These are phyloP conservation scores for Didymella exigua DNA, from an alignment of 2,329 filamentous ascomycete genomes.

Conservation along the genomic window DNA sequence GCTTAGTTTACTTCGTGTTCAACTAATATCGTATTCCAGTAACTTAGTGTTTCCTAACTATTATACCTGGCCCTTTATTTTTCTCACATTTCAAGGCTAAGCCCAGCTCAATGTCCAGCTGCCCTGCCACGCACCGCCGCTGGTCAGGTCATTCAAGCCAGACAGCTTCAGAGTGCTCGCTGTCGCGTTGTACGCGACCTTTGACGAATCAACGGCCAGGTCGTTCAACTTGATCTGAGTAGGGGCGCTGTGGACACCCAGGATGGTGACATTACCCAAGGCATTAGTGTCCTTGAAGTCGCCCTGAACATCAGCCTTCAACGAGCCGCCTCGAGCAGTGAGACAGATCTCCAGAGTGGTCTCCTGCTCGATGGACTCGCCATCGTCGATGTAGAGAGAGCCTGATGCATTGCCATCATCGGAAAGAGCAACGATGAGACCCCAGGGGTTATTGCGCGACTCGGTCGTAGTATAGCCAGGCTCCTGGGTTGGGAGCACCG, in stretches of 20 bases:
- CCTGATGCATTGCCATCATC: slow-evolving; percentile 63
- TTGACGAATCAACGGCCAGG: slow-evolving; percentile 46
- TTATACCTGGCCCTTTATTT: too few relatives aligned
- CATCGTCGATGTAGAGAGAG: slow-evolving; percentile 74
- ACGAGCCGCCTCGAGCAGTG: slow-evolving; percentile 48
- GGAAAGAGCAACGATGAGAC: slow-evolving; percentile 67
- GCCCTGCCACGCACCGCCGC: slow-evolving; percentile 61
- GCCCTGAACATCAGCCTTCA: slow-evolving; percentile 59
- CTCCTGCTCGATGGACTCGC: slow-evolving; percentile 66
- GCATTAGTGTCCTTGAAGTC: slow-evolving; percentile 62
- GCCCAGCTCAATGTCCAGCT: slow-evolving; percentile 65
- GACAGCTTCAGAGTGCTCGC: slow-evolving; percentile 58
- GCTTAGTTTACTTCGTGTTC: too few relatives aligned
- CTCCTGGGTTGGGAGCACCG: slow-evolving; percentile 70
- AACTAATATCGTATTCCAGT: neutral
- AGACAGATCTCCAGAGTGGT: slow-evolving; percentile 63
- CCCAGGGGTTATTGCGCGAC: slow-evolving; percentile 69
- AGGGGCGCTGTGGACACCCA: slow-evolving; percentile 58
- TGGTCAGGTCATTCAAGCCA: slow-evolving; percentile 57
- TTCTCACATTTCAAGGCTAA: neutral
- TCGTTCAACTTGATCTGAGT: slow-evolving; percentile 58
- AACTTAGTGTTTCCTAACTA: too few relatives aligned
- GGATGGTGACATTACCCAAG: slow-evolving; percentile 66
- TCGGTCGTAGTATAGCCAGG: slow-evolving; percentile 70
- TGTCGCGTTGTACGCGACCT: slow-evolving; percentile 57